phyloP scores from a whole-genome alignment of 805 yeast genomes.

The Ogataea pini region DNA sequence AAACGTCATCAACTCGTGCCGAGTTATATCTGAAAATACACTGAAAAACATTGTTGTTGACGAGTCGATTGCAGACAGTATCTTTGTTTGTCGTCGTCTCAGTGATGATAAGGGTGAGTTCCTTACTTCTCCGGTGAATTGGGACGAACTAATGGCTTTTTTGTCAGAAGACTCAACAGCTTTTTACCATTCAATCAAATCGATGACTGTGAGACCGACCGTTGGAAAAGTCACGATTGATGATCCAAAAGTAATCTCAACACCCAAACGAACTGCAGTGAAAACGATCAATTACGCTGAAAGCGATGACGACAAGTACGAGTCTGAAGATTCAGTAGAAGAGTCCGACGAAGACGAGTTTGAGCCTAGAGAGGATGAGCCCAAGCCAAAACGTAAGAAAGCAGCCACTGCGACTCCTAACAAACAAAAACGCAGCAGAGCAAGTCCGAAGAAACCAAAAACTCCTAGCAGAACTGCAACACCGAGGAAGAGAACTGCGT shows the following conservation, averaged over 20 bases:
- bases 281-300: slow-evolving; percentile 14
- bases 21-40: slow-evolving; percentile 41
- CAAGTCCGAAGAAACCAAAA: slow-evolving; percentile 10
- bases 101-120: slow-evolving; percentile 38
- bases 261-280: slow-evolving; percentile 17
- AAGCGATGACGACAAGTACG: slow-evolving; percentile 10
- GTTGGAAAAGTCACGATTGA: neutral
- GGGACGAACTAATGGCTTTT: slow-evolving; percentile 33
- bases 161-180: slow-evolving; percentile 32
- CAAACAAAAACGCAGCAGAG: slow-evolving; percentile 5
- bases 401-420: neutral
- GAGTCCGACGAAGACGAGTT: slow-evolving; percentile 1
- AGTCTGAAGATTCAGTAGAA: slow-evolving; percentile 1
- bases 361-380: neutral
- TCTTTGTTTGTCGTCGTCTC: slow-evolving; percentile 45
- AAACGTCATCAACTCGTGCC: slow-evolving; percentile 46
- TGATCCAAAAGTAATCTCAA: slow-evolving; percentile 1
- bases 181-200: slow-evolving; percentile 36
- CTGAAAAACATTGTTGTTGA: slow-evolving; percentile 38
- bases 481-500: slow-evolving; percentile 8
- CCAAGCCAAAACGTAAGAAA: neutral
- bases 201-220: slow-evolving; percentile 33
- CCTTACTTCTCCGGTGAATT: slow-evolving; percentile 42
- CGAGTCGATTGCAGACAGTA: slow-evolving; percentile 34
- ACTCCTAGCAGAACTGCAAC: slow-evolving; percentile 6